Evolutionary conservation across 345 rosid species (phyloP).

Genomic region (Rubroshorea leprosula): DNA sequence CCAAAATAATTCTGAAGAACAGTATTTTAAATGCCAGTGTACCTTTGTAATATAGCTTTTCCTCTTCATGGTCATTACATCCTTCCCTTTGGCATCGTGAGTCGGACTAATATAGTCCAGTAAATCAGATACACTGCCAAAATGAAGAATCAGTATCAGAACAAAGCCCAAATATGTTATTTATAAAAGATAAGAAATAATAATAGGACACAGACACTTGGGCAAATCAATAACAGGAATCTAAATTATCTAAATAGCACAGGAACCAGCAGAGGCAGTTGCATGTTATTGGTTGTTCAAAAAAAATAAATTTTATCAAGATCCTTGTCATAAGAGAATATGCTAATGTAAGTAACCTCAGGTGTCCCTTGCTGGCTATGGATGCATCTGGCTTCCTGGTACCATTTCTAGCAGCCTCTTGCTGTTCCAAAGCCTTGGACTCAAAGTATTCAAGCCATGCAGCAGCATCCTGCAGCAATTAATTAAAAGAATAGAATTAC

Average conservation of each 20-base stretch:
- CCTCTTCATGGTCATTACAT: slow-evolving; percentile 52
- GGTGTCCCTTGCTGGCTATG: slow-evolving; percentile 98
- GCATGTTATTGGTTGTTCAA: neutral
- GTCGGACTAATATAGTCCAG: slow-evolving; percentile 94
- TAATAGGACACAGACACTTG: neutral
- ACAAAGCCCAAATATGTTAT: slow-evolving; percentile 1
- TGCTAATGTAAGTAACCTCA: slow-evolving; percentile 50
- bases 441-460: slow-evolving; percentile 99
- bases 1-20: neutral
- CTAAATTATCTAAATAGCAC: neutral
- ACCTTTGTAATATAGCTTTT: slow-evolving; percentile 71
- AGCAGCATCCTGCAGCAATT: slow-evolving; percentile 85
- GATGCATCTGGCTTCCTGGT: slow-evolving; percentile 96
- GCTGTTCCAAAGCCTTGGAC: slow-evolving; percentile 96
- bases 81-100: slow-evolving; percentile 71
- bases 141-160: slow-evolving; percentile 20
- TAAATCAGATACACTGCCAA: slow-evolving; percentile 88
- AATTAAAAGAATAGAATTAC: slow-evolving; percentile 12
- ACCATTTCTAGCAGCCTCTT: slow-evolving; percentile 97
- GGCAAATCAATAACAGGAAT: neutral
- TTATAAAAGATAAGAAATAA: neutral
- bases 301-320: slow-evolving; percentile 4
- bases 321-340: slow-evolving; percentile 1
- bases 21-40: slow-evolving; percentile 3
- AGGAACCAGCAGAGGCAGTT: neutral